phyloP scores from a whole-genome alignment of 495 filamentous ascomycete species.

The Penicillium tannophilum region DNA sequence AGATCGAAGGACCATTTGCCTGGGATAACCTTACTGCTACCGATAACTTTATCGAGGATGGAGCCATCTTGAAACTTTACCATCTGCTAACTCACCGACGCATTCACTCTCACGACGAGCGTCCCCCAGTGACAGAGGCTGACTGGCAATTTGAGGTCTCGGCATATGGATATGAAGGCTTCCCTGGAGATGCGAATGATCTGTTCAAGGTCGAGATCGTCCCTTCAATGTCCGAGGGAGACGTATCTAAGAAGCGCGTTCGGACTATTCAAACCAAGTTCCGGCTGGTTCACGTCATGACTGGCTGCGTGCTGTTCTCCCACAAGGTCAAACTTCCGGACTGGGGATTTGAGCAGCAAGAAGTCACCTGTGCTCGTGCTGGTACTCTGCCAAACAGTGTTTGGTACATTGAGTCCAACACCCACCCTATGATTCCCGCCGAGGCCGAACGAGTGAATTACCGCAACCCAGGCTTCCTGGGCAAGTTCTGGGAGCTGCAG shows the following conservation, averaged over 20 bases:
- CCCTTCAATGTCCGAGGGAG: conserved; percentile 81
- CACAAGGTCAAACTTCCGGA: conserved; percentile 98
- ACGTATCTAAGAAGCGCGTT: conserved; percentile 77
- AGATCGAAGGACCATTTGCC: conserved; percentile 75
- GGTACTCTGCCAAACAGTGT: conserved; percentile 93
- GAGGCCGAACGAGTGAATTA: conserved; percentile 94
- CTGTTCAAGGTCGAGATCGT: conserved; percentile 93
- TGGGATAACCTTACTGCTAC: conserved; percentile 76
- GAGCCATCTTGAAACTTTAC: conserved; percentile 77
- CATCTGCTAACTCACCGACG: conserved; percentile 81
- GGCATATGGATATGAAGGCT: conserved; percentile 96
- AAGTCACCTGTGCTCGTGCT: conserved; percentile 93
- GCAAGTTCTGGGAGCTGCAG: conserved; percentile 99
- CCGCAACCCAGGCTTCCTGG: conserved; percentile 89
- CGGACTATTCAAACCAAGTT: conserved; percentile 98
- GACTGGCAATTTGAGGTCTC: conserved; percentile 99
- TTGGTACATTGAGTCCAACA: conserved; percentile 93
- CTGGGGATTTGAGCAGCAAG: conserved; percentile 96
- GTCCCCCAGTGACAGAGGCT: conserved; percentile 94
- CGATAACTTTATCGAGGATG: conserved; percentile 68
- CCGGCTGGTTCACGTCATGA: conserved; percentile 92
- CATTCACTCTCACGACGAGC: conserved; percentile 94
- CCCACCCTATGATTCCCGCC: conserved; percentile 71
- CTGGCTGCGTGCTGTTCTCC: conserved; percentile 93
- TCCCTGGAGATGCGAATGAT: conserved; percentile 95